phyloP scores from a whole-genome alignment of 1,139 yeast species.

The Taiozyma onychis region DNA sequence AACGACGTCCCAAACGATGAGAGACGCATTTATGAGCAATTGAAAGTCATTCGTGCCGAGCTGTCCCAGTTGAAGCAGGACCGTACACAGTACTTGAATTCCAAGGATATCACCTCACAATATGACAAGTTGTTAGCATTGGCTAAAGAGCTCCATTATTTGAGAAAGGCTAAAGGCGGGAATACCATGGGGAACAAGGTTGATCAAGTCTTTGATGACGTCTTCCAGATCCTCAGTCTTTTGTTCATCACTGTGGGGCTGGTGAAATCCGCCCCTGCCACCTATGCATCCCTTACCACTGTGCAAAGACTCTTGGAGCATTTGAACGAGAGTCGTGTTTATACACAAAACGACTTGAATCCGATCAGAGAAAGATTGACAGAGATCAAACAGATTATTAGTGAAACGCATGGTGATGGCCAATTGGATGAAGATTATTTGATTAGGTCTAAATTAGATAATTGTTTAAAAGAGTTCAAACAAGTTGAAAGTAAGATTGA shows the following conservation, averaged over 20 bases:
- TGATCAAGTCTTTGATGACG: conserved; percentile 78
- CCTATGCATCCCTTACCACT: conserved; percentile 82
- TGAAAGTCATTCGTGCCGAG: conserved; percentile 42
- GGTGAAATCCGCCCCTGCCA: conserved; percentile 86
- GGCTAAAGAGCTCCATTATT: conserved; percentile 44
- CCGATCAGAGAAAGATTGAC: conserved; percentile 68
- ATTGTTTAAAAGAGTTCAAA: conserved; percentile 49
- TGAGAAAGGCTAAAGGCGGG: conserved; percentile 26
- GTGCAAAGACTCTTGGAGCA: conserved; percentile 80
- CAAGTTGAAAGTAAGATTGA: conserved; percentile 49
- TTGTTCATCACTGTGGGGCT: conserved; percentile 90
- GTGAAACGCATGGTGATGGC: conserved; percentile 23
- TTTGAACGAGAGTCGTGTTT: conserved; percentile 71
- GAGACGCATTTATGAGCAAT: conserved; percentile 41
- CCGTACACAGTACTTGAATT: conserved; percentile 55
- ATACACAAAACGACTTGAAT: conserved; percentile 73
- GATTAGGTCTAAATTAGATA: conserved; percentile 51
- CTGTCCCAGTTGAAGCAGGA: conserved; percentile 59
- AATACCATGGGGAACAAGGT: conserved; percentile 33
- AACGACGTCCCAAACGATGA: conserved; percentile 46
- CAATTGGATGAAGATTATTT: conserved; percentile 47
- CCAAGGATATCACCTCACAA: conserved; percentile 53
- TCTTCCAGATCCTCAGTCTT: conserved; percentile 77
- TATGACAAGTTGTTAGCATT: conserved; percentile 48
- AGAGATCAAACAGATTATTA: conserved; percentile 54